phyloP scores from a whole-genome alignment of 148 eudicot genomes.

The Cornus kousa region DNA sequence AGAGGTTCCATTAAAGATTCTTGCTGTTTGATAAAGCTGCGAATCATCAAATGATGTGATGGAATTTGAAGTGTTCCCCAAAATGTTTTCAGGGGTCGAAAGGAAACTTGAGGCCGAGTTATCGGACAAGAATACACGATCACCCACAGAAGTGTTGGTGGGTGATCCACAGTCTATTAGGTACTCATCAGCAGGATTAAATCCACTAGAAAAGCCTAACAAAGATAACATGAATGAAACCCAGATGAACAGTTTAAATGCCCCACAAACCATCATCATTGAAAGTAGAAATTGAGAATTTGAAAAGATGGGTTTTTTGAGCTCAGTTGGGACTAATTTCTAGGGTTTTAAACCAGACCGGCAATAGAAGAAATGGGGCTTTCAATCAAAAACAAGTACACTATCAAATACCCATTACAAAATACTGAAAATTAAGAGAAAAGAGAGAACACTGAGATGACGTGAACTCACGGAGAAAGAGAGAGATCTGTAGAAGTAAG shows the following conservation, averaged over 20 bases:
- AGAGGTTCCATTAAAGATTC: conserved; percentile 56
- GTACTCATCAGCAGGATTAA: conserved; percentile 45
- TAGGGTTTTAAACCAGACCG: conserved; percentile 5
- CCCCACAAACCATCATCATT: conserved; percentile 31
- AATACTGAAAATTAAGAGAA: conserved; percentile 5
- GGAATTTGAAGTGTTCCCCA: conserved; percentile 45
- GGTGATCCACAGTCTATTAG: conserved; percentile 81
- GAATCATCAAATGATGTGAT: conserved; percentile 31
- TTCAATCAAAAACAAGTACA: background rate
- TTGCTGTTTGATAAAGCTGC: conserved; percentile 60
- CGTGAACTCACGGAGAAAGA: conserved; percentile 14
- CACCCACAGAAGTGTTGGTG: conserved; percentile 45
- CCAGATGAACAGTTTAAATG: conserved; percentile 27
- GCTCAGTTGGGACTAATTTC: background rate
- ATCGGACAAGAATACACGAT: conserved; percentile 65
- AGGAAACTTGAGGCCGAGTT: conserved; percentile 42
- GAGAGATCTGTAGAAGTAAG: conserved; percentile 7
- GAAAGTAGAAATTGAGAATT: background rate
- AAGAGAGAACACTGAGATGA: conserved; percentile 26
- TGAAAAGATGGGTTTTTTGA: background rate
- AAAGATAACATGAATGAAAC: conserved; percentile 23
- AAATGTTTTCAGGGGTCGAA: conserved; percentile 52
- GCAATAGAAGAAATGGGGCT: background rate
- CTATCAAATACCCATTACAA: conserved; percentile 16
- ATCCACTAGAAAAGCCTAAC: conserved; percentile 27